A percentile compares a stretch with the other conserved stretches of the same genome.
Conservation (phyloP, 768 basidiomycete species). For the Cyclocybe aegerita region DNA sequence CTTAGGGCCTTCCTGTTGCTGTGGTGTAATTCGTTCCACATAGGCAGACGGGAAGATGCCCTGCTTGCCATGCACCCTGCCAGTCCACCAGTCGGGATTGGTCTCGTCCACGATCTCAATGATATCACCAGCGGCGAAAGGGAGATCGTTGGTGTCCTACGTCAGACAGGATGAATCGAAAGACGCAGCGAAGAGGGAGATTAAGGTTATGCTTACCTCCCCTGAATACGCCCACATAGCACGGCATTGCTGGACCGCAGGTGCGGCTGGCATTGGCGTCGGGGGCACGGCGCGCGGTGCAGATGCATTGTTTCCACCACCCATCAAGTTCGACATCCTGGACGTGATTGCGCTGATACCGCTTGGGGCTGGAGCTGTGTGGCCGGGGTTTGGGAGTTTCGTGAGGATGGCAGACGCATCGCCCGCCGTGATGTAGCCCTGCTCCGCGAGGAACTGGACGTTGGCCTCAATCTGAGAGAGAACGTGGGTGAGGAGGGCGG, state of each 20-base stretch:
- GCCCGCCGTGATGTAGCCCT: slow-evolving; percentile 48
- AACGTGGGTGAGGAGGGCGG: slow-evolving; percentile 58
- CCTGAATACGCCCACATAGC: slow-evolving; percentile 73
- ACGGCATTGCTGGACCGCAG: slow-evolving; percentile 16
- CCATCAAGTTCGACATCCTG: slow-evolving; percentile 17
- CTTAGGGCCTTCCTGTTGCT: slow-evolving; percentile 23
- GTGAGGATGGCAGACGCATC: slow-evolving; percentile 51
- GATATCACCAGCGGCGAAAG: slow-evolving; percentile 72
- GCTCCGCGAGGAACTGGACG: slow-evolving; percentile 54
- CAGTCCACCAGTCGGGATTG: slow-evolving; percentile 89
- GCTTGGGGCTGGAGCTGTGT: slow-evolving; percentile 7
- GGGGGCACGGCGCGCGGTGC: slow-evolving; percentile 1
- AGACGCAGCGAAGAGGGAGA: slow-evolving; percentile 13
- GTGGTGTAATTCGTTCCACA: slow-evolving; percentile 53
- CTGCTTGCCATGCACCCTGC: slow-evolving; percentile 57
- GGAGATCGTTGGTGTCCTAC: slow-evolving; percentile 79
- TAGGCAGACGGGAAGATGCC: slow-evolving; percentile 81
- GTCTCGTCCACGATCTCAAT: slow-evolving; percentile 79
- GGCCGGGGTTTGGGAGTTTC: slow-evolving; percentile 39
- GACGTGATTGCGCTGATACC: slow-evolving; percentile 18
- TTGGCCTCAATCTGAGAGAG: slow-evolving; percentile 56
- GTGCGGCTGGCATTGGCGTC: slow-evolving; percentile 6
- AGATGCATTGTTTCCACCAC: slow-evolving; percentile 13
- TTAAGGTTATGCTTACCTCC: slow-evolving; percentile 39
- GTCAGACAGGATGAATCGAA: slow-evolving; percentile 5